Evolutionary conservation across 2,329 filamentous ascomycete genomes (phyloP), one percentile per base, ranked within the genome.

Genomic region (Colletotrichum liriopes): DNA sequence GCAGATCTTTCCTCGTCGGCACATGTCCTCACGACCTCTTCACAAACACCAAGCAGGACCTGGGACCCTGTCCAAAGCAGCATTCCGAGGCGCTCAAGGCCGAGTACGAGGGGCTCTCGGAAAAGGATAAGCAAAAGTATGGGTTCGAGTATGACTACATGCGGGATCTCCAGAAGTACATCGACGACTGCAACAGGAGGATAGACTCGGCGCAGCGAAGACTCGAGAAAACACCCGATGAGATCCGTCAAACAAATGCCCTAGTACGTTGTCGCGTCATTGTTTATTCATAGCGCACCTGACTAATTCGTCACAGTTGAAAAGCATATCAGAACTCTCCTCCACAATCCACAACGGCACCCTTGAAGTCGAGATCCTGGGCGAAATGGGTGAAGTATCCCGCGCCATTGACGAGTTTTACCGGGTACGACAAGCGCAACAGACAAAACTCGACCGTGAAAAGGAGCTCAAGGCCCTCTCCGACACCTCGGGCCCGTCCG

Each of bases 41-140:
- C 89, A 99, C 96, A 76, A 99, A 99, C 85, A 99, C 96, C 56
- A 98, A 98, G 86, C 95, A 98, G 88, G 96, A 99, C 81, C 90
- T 98, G 43, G 96, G 96, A 2, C 90, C 91, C 0, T 99, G 96
- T 80, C 90, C 94, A 61, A 96, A 96, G 81, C 89, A 96, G 35
- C 96, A 99, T 84, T 93, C 91, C 60, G 95, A 98, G 81, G 91
- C 91, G 16, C 88, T 98, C 75, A 98, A 98, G 83, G 87, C 92
- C 59, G 95, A 99, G 81, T 99, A 96, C 82, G 93, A 97, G 77
- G 87, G 85, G 1, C 90, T 96, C 0, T 85, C 93, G 5, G 86
- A 92, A 2, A 84, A 90, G 39, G 93, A 96, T 77, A 93, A 92
- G 81, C 90, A 92, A 73, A 91, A 92, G 77, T 93, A 93, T 86